phyloP scores from a whole-genome alignment of 2,329 filamentous ascomycete genomes.

The Aotearoamyces nothofagi region DNA sequence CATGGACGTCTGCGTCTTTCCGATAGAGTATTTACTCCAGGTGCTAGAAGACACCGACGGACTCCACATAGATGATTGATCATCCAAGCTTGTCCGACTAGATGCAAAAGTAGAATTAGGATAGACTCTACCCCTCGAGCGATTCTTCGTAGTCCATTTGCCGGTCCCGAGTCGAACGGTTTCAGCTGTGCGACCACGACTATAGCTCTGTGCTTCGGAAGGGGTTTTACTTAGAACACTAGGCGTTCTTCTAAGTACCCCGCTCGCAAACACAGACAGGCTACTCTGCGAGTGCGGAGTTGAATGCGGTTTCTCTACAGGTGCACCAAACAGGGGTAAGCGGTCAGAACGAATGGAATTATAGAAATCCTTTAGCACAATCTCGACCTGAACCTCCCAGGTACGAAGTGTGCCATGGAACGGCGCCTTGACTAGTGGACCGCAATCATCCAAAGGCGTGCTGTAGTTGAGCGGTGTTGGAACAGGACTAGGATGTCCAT shows the following conservation, averaged over 20 bases:
- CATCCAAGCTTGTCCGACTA: conserved; percentile 87
- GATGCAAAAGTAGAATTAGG: conserved; percentile 72
- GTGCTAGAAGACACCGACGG: conserved; percentile 69
- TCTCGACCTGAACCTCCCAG: conserved; percentile 83
- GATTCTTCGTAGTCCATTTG: conserved; percentile 73
- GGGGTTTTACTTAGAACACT: conserved; percentile 88
- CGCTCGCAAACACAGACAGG: conserved; percentile 51
- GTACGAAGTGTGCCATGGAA: conserved; percentile 61
- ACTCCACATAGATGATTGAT: conserved; percentile 80
- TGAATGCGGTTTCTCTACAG: conserved; percentile 26
- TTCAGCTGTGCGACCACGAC: conserved; percentile 55
- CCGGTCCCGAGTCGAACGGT: conserved; percentile 23
- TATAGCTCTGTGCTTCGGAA: conserved; percentile 60
- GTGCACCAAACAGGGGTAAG: conserved; percentile 71
- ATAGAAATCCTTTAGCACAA: conserved; percentile 86
- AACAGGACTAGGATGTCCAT: conserved; percentile 23
- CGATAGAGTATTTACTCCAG: conserved; percentile 88
- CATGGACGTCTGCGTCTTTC: conserved; percentile 80
- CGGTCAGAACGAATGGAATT: conserved; percentile 73
- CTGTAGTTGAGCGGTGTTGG: conserved; percentile 21
- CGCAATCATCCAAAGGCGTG: conserved; percentile 37
- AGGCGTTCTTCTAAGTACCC: conserved; percentile 69
- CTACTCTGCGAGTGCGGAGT: conserved; percentile 36
- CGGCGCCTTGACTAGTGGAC: conserved; percentile 61
- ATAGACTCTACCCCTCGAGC: conserved; percentile 64